These are phyloP conservation scores for Wickerhamiella musiphila DNA, from an alignment of 805 yeast genomes.

Conservation along the genomic window DNA sequence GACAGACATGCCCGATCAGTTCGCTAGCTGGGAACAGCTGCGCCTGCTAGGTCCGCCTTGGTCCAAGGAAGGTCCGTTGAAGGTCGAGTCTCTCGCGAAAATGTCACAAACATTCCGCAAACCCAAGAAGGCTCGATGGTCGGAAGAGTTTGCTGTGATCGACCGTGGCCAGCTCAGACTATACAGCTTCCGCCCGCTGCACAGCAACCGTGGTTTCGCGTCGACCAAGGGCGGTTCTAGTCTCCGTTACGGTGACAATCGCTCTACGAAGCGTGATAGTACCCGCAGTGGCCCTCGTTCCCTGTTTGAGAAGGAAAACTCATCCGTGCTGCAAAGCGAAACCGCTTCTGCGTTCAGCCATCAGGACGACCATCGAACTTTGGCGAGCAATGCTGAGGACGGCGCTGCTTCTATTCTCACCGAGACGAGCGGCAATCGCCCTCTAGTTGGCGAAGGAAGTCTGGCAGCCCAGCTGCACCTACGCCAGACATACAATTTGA, in stretches of 20 bases:
- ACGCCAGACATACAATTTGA: slow-evolving; percentile 34
- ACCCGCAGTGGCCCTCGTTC: not conserved
- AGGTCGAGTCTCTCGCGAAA: slow-evolving; percentile 16
- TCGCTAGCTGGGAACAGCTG: slow-evolving; percentile 24
- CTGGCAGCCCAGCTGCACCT: slow-evolving; percentile 50
- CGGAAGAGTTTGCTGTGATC: slow-evolving; percentile 44
- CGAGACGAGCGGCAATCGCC: not conserved
- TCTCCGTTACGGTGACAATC: slow-evolving; percentile 12
- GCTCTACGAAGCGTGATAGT: not conserved
- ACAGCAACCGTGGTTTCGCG: slow-evolving; percentile 4
- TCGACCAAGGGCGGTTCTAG: slow-evolving; percentile 14
- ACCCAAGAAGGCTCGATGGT: slow-evolving; percentile 24
- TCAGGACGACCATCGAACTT: not conserved
- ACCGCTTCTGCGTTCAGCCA: not conserved
- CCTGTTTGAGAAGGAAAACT: not conserved
- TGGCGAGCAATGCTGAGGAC: not conserved
- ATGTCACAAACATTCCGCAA: slow-evolving; percentile 3
- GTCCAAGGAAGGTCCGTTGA: slow-evolving; percentile 53
- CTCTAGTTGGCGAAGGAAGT: slow-evolving; percentile 39
- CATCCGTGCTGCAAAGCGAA: not conserved
- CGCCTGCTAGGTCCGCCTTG: slow-evolving; percentile 63
- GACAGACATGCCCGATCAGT: slow-evolving; percentile 16
- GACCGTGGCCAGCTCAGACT: slow-evolving; percentile 47
- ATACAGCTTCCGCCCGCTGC: slow-evolving; percentile 30
- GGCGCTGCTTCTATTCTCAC: slow-evolving; percentile 7